phyloP scores from a whole-genome alignment of 1,139 yeast species.

The Hansenula sp. region DNA sequence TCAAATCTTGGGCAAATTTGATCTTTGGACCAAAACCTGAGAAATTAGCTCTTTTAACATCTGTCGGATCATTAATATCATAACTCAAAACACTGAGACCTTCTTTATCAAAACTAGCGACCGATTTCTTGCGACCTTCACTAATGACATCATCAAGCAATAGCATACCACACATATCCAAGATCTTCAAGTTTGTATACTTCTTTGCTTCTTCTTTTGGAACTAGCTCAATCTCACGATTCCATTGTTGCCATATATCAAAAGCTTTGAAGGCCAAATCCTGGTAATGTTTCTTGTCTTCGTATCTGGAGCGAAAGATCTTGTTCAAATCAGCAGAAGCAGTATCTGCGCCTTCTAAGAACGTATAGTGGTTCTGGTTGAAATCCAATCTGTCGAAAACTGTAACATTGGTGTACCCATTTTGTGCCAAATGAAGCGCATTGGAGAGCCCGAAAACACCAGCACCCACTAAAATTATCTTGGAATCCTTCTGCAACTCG shows the following conservation, averaged over 20 bases:
- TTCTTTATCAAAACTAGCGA: slow-evolving; percentile 22
- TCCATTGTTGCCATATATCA: slow-evolving; percentile 32
- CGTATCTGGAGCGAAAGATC: slow-evolving; percentile 36
- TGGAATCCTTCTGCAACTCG: slow-evolving; percentile 19
- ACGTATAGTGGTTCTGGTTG: slow-evolving; percentile 22
- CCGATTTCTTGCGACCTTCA: slow-evolving; percentile 25
- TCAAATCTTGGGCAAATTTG: slow-evolving; percentile 16
- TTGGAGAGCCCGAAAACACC: slow-evolving; percentile 44
- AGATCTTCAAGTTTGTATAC: slow-evolving; percentile 17
- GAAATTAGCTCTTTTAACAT: slow-evolving; percentile 26
- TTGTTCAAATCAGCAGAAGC: slow-evolving; percentile 40
- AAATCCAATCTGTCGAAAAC: slow-evolving; percentile 29
- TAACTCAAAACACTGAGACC: slow-evolving; percentile 27
- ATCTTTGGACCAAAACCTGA: slow-evolving; percentile 25
- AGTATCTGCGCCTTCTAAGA: slow-evolving; percentile 33
- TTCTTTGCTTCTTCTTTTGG: slow-evolving; percentile 22
- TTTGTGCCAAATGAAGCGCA: slow-evolving; percentile 30
- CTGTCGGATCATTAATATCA: slow-evolving; percentile 26
- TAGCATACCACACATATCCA: slow-evolving; percentile 25
- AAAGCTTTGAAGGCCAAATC: slow-evolving; percentile 33
- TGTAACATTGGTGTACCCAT: slow-evolving; percentile 14
- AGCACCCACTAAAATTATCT: slow-evolving; percentile 35
- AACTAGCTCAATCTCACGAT: slow-evolving; percentile 19
- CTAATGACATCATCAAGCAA: slow-evolving; percentile 22
- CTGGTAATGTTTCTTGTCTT: slow-evolving; percentile 33